phyloP scores from a whole-genome alignment of 2,329 filamentous ascomycete genomes.

The Purpureocillium takamizusanense region DNA sequence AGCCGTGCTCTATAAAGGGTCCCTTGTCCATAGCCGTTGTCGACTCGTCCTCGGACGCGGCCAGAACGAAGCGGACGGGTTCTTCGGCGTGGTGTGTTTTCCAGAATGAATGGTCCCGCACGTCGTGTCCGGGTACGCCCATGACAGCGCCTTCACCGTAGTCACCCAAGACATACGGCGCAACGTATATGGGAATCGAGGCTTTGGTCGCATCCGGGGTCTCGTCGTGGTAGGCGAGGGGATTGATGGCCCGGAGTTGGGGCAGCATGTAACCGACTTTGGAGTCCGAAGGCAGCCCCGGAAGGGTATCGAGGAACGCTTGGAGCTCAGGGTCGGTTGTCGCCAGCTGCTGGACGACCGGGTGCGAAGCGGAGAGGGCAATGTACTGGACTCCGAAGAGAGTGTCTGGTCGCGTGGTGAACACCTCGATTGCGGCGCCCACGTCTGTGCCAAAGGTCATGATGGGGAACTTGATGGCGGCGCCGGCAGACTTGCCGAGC shows the following conservation, averaged over 20 bases:
- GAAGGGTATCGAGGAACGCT: conserved; percentile 58
- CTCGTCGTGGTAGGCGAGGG: conserved; percentile 47
- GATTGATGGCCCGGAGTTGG: conserved; percentile 54
- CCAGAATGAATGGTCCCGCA: conserved; percentile 74
- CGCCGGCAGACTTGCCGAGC: conserved; percentile 72
- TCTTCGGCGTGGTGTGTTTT: conserved; percentile 53
- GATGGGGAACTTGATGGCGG: conserved; percentile 62
- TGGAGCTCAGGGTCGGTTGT: conserved; percentile 51
- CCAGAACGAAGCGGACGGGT: conserved; percentile 56
- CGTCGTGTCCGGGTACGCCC: conserved; percentile 83
- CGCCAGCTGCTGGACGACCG: conserved; percentile 55
- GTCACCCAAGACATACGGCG: conserved; percentile 76
- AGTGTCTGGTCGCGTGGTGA: conserved; percentile 79
- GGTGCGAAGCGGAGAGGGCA: conserved; percentile 66
- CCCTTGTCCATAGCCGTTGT: conserved; percentile 33
- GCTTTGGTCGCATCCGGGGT: conserved; percentile 41
- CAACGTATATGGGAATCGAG: conserved; percentile 66
- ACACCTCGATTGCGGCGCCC: conserved; percentile 55
- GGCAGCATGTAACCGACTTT: conserved; percentile 62
- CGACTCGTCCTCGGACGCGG: conserved; percentile 37
- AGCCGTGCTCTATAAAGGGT: conserved; percentile 57
- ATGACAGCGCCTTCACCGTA: conserved; percentile 86
- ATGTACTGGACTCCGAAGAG: conserved; percentile 82
- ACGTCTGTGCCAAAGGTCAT: conserved; percentile 30
- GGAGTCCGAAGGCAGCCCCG: conserved; percentile 42